These are phyloP conservation scores for Naganishia onofrii DNA, from an alignment of 768 basidiomycete species.

Conservation along the genomic window DNA sequence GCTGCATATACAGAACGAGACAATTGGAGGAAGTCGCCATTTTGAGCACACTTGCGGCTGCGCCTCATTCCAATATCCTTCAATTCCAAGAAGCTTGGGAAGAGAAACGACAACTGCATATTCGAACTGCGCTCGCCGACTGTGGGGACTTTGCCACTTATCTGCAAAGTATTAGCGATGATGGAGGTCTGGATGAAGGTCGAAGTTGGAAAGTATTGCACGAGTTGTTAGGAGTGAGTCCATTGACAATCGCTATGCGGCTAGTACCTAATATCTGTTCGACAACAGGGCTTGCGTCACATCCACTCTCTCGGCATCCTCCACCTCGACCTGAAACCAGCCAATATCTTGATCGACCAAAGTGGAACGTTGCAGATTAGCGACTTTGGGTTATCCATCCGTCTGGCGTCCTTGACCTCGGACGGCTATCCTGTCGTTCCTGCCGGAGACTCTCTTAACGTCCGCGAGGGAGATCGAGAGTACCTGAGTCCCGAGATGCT, in stretches of 20 bases:
- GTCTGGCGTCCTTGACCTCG: constrained; percentile 58
- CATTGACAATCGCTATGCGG: neutral
- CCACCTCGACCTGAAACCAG: constrained; percentile 95
- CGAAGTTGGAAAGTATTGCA: constrained; percentile 95
- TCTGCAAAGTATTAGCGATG: constrained; percentile 85
- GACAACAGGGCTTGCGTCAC: constrained; percentile 74
- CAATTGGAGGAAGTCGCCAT: constrained; percentile 93
- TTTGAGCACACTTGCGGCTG: constrained; percentile 66
- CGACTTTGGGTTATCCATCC: constrained; percentile 94
- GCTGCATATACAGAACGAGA: constrained; percentile 54
- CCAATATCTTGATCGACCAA: constrained; percentile 87
- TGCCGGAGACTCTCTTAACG: neutral
- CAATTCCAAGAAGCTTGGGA: constrained; percentile 95
- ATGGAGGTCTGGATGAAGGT: constrained; percentile 80
- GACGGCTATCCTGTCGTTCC: constrained; percentile 57
- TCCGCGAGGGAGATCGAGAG: constrained; percentile 89
- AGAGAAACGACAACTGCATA: constrained; percentile 81
- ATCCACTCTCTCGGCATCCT: constrained; percentile 86
- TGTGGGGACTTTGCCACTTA: constrained; percentile 89
- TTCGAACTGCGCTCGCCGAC: constrained; percentile 75
- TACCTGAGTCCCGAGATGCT: constrained; percentile 96
- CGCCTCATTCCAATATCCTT: constrained; percentile 66
- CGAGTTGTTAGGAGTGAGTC: constrained; percentile 80
- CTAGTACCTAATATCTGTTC: neutral
- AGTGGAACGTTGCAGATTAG: constrained; percentile 93